Evolutionary conservation across 352 stramenopile genomes (phyloP).

Genomic region (Halophytophthora batemanensis): DNA sequence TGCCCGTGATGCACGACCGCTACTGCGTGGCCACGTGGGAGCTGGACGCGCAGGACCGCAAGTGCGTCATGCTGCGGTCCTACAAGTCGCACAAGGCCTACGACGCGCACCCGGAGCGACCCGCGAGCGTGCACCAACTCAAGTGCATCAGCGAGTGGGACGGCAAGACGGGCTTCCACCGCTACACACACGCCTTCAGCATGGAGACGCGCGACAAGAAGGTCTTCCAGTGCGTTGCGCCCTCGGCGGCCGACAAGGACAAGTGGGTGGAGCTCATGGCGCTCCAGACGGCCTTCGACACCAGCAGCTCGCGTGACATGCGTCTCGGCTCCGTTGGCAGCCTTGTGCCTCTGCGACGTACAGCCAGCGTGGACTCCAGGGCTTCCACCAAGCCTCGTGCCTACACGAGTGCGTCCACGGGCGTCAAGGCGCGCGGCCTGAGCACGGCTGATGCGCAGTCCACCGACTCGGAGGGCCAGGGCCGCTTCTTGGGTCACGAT

Average conservation of each 20-base stretch:
- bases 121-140: conserved; percentile 52
- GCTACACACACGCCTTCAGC: conserved; percentile 64
- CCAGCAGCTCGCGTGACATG: conserved; percentile 12
- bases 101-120: conserved; percentile 40
- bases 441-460: conserved; percentile 19
- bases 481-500: conserved; percentile 18
- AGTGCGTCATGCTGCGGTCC: conserved; percentile 65
- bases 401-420: conserved; percentile 15
- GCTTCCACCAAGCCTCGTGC: conserved; percentile 20
- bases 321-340: conserved; percentile 22
- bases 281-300: conserved; percentile 25
- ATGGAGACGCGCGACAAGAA: conserved; percentile 75
- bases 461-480: conserved; percentile 25
- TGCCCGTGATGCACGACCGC: conserved; percentile 78
- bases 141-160: conserved; percentile 79
- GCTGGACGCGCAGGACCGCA: conserved; percentile 37
- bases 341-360: conserved; percentile 22
- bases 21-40: conserved; percentile 82
- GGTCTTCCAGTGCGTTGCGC: conserved; percentile 71
- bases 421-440: conserved; percentile 11
- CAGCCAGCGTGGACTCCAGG: conserved; percentile 19
- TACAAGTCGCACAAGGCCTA: conserved; percentile 62
- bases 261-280: conserved; percentile 69
- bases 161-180: conserved; percentile 72
- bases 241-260: conserved; percentile 41